These are phyloP conservation scores for Cutaneotrichosporon cavernicola DNA, from an alignment of 1,284 basidiomycete genomes.

Conservation along the genomic window DNA sequence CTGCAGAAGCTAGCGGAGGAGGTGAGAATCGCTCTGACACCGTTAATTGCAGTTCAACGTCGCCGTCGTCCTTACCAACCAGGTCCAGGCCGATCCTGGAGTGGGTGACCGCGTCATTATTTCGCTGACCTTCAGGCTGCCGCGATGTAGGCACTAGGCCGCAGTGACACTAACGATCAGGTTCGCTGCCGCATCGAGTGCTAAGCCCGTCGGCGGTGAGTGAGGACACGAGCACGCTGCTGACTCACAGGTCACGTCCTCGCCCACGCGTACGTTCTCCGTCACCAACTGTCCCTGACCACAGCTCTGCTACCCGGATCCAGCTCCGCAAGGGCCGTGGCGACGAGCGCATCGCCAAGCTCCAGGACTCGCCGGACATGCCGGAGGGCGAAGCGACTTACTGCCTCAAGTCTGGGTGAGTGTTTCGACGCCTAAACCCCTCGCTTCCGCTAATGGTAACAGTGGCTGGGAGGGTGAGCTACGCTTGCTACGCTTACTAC, in stretches of 20 bases:
- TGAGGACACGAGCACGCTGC: neutral
- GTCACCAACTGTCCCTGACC: neutral
- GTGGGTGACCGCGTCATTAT: slow-evolving; percentile 43
- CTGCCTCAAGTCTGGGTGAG: slow-evolving; percentile 60
- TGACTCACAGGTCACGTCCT: slow-evolving; percentile 46
- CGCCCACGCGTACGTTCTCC: slow-evolving; percentile 48
- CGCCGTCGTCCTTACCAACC: slow-evolving; percentile 82
- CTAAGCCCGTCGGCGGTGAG: slow-evolving; percentile 79
- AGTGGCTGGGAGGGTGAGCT: slow-evolving; percentile 41
- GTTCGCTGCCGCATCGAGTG: slow-evolving; percentile 82
- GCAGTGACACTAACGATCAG: slow-evolving; percentile 21
- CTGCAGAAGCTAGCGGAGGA: slow-evolving; percentile 88
- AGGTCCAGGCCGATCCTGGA: slow-evolving; percentile 83
- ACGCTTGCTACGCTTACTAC: neutral
- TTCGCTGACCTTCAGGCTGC: slow-evolving; percentile 56
- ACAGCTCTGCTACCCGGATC: slow-evolving; percentile 47
- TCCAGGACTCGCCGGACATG: slow-evolving; percentile 87
- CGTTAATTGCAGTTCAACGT: slow-evolving; percentile 60
- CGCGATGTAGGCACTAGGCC: slow-evolving; percentile 61
- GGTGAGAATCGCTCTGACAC: neutral
- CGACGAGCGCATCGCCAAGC: slow-evolving; percentile 91
- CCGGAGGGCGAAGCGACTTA: slow-evolving; percentile 91
- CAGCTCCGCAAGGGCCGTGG: slow-evolving; percentile 68
- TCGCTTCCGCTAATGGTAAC: slow-evolving; percentile 6
- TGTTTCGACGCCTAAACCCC: neutral